A percentile compares a stretch with the other conserved stretches of the same genome.
Evolutionary conservation across 805 yeast species (phyloP).

Genomic region (Naumovozyma baii): DNA sequence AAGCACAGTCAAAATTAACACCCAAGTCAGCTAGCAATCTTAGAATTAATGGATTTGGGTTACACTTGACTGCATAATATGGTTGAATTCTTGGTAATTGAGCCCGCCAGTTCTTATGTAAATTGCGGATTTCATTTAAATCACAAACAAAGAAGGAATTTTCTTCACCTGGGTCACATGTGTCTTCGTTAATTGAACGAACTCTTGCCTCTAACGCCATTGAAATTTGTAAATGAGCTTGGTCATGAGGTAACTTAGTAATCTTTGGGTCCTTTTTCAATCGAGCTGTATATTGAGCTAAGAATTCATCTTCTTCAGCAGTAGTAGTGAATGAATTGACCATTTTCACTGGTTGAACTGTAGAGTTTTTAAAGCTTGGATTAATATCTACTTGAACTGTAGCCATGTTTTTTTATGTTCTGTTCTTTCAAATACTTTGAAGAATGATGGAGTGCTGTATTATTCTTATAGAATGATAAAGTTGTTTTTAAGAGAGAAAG

Average conservation of each 20-base stretch:
- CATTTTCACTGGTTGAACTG: constrained; percentile 9
- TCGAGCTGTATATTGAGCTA: constrained; percentile 2
- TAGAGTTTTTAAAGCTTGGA: constrained; percentile 1
- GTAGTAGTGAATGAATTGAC: constrained; percentile 1
- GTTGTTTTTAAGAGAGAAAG: no score
- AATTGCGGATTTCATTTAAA: constrained; percentile 56
- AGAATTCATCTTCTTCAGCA: constrained; percentile 1
- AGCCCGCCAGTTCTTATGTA: constrained; percentile 52
- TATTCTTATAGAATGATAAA: no score
- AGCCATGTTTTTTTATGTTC: no score
- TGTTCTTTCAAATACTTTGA: no score
- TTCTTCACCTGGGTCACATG: constrained; percentile 67
- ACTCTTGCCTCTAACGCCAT: constrained; percentile 35
- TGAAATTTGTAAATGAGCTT: constrained; percentile 30
- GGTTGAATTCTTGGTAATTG: constrained; percentile 70
- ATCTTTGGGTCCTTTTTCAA: constrained; percentile 5
- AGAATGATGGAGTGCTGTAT: not conserved
- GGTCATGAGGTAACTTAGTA: constrained; percentile 20
- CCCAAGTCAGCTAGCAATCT: constrained; percentile 50
- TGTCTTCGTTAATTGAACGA: constrained; percentile 40
- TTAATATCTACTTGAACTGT: not conserved
- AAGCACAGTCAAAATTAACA: constrained; percentile 86
- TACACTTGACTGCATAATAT: constrained; percentile 93
- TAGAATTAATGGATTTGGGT: constrained; percentile 58
- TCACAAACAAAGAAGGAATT: constrained; percentile 86